Base-by-base conservation (phyloP, 2,329 filamentous ascomycete genomes). In the Neofusicoccum ribis region DNA sequence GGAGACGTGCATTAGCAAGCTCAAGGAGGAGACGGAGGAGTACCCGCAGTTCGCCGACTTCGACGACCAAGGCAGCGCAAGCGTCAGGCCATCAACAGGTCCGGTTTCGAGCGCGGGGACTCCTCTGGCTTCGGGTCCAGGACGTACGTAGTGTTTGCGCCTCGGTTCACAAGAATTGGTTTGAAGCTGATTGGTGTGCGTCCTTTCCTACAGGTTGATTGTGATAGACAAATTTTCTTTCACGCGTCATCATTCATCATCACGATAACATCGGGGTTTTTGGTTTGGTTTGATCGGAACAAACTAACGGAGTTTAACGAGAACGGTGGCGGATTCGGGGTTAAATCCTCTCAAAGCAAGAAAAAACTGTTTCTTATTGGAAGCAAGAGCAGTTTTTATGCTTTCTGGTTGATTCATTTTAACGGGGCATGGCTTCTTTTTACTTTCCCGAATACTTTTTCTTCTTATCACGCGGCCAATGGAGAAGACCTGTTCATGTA, bases 21-120 rank as follows among this genome's bases (percentile, higher is more conserved):
- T 88, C 60, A 81, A 77, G 65, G 84, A 84, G 68, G 81, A 84
- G 67, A 85, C 83, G 2, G 81, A 82, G 60, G 78, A 80, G n/a
- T 76, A 85, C 68, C 85, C 86, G 2, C 81, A 87, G 67, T 83
- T 86, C 70, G 80, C 85, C 67, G 83, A 86, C 73, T 86, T 85
- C 65, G 85, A 88, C 59, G 82, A 83, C 63, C 76, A 79, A 12
- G 78, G 74, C n/a, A 80, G 80, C 15, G 78, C 77, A 60, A 83
- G 79, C 36, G 85, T 86, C 67, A 83, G 82, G 17, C 75, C 73
- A 46, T 84, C 83, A 7, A 83, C 82, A 7, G 80, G 80, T 20
- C 79, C 80, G 20, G 79, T 81, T 14, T 84, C 86, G 5, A 85
- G 80, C 66, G 83, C 83, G 17, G 84, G 85, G 59, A 93, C 91